Base-by-base conservation (phyloP, 192 early-diverging fungal species). In the Backusella morwellensis region DNA sequence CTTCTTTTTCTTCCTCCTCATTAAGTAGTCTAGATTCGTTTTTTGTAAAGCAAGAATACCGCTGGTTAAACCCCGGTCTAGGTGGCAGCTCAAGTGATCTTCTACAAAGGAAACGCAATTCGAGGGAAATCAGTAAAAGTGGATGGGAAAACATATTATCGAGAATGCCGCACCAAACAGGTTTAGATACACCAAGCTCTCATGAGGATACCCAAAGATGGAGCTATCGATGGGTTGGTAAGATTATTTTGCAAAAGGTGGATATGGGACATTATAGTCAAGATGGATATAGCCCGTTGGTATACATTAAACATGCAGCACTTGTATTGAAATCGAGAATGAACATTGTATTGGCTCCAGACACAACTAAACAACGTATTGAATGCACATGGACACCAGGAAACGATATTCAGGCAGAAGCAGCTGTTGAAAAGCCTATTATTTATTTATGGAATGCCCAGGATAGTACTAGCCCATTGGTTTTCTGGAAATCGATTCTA, bases 11-110 rank as follows among this genome's bases (percentile, higher is more conserved):
- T 35, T 36, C 38, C 36, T 36, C 36, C 1, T 44, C 40, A 14
- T 21, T 14, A 32, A 50, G 70, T 32, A 36, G 26, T 26, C 42
- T 72, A 4, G 70, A 72, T 15, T 41, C 40, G 7, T 32, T 72
- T 12, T 47, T 72, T 72, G 70, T 41, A 29, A 40, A 50, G 4
- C 36, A 72, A 44, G 70, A 72, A 44, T 72, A 72, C 41, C 69
- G 36, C 1, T 70, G 69, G 69, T 11, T 70, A 12, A 72, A 40
- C 29, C 6, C 67, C 1, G 17, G 29, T 35, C 32, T 68, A 9
- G 35, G 34, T 2, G 19, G 67, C 14, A 68, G 67, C 29, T 35
- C 29, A 8, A 17, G 35, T 6, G 67, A 68, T 35, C 29, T 19
- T 35, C 5, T 68, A 34, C 67, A 34, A 15, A 34, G 4, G 29